A percentile compares a stretch with the other conserved stretches of the same genome.
Conservation (phyloP, 2,329 filamentous ascomycete species). For the Drechmeria coniospora region DNA sequence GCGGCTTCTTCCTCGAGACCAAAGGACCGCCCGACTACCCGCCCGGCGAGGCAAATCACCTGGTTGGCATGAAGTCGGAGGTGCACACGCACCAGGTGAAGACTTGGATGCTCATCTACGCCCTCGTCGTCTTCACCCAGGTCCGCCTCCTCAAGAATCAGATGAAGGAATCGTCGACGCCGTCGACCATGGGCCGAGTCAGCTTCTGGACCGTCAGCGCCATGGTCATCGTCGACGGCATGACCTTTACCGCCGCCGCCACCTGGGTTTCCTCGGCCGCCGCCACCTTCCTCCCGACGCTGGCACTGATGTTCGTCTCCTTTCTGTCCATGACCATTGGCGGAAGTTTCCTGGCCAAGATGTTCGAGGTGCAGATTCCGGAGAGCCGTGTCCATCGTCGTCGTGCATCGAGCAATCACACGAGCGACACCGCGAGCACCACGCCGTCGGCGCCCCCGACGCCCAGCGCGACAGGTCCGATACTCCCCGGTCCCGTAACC, state of each 20-base stretch:
- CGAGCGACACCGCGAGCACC: constrained; percentile 10
- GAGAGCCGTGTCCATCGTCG: constrained; percentile 29
- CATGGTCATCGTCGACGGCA: constrained; percentile 48
- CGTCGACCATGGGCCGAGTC: constrained; percentile 50
- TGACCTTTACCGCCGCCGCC: constrained; percentile 40
- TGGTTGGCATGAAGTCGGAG: constrained; percentile 46
- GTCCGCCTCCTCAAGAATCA: constrained; percentile 46
- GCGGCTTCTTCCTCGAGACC: constrained; percentile 49
- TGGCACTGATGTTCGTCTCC: constrained; percentile 33
- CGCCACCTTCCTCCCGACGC: constrained; percentile 39
- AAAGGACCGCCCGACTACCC: constrained; percentile 44
- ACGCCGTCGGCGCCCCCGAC: constrained; percentile 11
- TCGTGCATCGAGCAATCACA: constrained; percentile 5
- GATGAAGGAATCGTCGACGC: constrained; percentile 51
- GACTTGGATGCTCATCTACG: constrained; percentile 41
- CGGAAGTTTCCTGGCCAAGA: constrained; percentile 41
- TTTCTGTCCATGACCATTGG: constrained; percentile 43
- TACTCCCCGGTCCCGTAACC: constrained; percentile 27
- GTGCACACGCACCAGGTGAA: constrained; percentile 40
- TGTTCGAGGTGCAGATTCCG: constrained; percentile 40
- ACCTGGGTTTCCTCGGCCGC: constrained; percentile 40
- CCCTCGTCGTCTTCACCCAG: constrained; percentile 43
- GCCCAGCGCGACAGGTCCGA: constrained; percentile 12
- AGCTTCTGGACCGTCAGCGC: constrained; percentile 47
- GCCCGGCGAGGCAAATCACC: constrained; percentile 34